A percentile compares a stretch with the other conserved stretches of the same genome.
phyloP scores from a whole-genome alignment of 192 early-diverging fungal genomes.

The Coemansia sp. region DNA sequence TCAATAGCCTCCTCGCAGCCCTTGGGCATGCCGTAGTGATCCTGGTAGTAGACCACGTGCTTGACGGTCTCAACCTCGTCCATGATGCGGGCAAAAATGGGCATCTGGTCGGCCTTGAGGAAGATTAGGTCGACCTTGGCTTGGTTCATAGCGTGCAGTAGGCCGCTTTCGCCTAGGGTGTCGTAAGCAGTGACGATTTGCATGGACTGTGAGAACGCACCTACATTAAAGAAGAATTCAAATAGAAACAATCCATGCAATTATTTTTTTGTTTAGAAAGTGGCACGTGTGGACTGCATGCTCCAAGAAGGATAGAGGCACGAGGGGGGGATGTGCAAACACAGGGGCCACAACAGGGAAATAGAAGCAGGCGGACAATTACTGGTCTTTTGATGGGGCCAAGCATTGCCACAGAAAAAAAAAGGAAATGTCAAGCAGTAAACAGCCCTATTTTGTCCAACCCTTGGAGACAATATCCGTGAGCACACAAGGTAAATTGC shows the following conservation, averaged over 20 bases:
- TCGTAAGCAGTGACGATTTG: slow-evolving; percentile 85
- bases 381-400: background rate
- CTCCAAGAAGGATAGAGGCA: background rate
- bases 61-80: slow-evolving; percentile 59
- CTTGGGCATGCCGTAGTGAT: slow-evolving; percentile 47
- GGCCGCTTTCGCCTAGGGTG: slow-evolving; percentile 84
- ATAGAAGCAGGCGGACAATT: background rate
- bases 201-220: slow-evolving; percentile 63
- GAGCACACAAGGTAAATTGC: background rate
- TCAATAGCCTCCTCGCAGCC: slow-evolving; percentile 64
- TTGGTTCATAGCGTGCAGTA: slow-evolving; percentile 88
- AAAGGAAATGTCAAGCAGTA: background rate
- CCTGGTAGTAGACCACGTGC: slow-evolving; percentile 64
- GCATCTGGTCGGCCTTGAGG: slow-evolving; percentile 62
- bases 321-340: background rate
- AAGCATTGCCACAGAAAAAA: background rate
- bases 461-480: background rate
- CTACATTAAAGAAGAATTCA: slow-evolving; percentile 11
- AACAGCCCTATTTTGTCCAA: background rate
- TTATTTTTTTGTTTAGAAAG: background rate
- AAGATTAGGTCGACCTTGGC: slow-evolving; percentile 76
- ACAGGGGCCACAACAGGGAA: background rate
- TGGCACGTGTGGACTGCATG: background rate
- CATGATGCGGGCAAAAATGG: slow-evolving; percentile 37
- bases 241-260: background rate